Evolutionary conservation across 2,329 filamentous ascomycete species (phyloP).

Genomic region (Diplodia intermedia): DNA sequence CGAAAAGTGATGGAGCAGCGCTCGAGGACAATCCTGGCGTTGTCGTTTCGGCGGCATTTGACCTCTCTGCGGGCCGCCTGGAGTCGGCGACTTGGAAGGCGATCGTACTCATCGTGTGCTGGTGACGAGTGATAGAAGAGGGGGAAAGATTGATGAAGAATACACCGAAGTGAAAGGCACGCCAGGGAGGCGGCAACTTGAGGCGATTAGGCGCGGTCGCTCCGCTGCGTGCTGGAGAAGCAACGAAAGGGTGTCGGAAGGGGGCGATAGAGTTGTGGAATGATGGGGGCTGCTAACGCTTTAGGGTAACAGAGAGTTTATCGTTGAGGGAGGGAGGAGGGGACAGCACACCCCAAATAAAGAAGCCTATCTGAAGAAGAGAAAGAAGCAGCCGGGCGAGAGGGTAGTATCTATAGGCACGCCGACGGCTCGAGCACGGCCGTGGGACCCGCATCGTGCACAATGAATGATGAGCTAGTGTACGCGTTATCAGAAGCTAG

Average conservation of each 20-base stretch:
- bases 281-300: neutral
- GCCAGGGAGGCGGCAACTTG: neutral
- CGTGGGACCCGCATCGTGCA: constrained; percentile 18
- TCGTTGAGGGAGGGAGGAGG: neutral
- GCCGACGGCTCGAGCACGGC: constrained; percentile 11
- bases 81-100: neutral
- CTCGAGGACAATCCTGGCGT: neutral
- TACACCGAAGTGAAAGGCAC: neutral
- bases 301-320: constrained; percentile 6
- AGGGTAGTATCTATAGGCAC: constrained; percentile 10
- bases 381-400: neutral
- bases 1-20: constrained; percentile 10
- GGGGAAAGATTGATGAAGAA: neutral
- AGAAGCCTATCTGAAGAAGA: neutral
- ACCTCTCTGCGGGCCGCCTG: neutral
- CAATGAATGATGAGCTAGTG: constrained; percentile 12
- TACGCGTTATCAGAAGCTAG: constrained; percentile 26
- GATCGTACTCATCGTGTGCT: neutral
- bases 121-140: neutral
- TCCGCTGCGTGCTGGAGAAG: too few species aligned
- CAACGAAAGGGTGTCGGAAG: neutral
- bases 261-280: neutral
- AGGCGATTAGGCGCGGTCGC: neutral
- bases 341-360: neutral
- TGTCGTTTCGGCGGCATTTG: neutral